These are phyloP conservation scores for Terana coerulea DNA, from an alignment of 768 basidiomycete species.

Conservation along the genomic window DNA sequence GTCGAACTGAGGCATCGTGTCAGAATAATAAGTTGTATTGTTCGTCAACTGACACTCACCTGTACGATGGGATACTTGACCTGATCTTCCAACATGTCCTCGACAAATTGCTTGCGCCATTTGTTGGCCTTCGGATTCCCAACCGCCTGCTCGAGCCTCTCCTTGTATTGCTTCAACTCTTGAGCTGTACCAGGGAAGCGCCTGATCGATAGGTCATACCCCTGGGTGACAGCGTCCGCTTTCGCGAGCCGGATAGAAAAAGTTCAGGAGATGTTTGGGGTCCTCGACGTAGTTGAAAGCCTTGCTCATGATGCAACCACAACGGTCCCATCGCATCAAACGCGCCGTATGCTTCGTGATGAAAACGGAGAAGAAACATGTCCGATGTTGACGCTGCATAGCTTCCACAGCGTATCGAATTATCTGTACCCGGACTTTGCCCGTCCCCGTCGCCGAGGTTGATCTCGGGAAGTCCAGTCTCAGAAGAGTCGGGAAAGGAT, in stretches of 20 bases:
- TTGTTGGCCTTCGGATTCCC: neutral
- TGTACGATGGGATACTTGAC: neutral
- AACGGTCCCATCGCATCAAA: conserved; percentile 3
- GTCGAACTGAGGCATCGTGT: neutral
- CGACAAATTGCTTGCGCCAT: neutral
- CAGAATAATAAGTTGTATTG: neutral
- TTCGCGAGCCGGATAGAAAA: conserved; percentile 2
- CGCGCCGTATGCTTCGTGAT: neutral
- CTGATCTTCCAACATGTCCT: neutral
- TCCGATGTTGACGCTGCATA: conserved; percentile 3
- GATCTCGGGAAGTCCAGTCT: no score
- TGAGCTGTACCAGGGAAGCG: neutral
- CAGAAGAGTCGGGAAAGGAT: no score
- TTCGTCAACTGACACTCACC: neutral
- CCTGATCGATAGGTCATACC: conserved; percentile 2
- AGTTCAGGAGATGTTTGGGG: neutral
- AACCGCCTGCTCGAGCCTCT: neutral
- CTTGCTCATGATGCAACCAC: neutral
- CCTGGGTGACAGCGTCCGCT: neutral
- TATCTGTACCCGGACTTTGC: neutral
- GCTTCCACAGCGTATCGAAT: neutral
- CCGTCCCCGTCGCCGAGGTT: no score
- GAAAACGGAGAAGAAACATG: neutral
- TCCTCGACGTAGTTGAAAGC: neutral
- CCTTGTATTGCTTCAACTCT: neutral